Evolutionary conservation across 2,329 filamentous ascomycete species (phyloP), one percentile per base, ranked within the genome.

Genomic region (Xylaria hypoxylon): DNA sequence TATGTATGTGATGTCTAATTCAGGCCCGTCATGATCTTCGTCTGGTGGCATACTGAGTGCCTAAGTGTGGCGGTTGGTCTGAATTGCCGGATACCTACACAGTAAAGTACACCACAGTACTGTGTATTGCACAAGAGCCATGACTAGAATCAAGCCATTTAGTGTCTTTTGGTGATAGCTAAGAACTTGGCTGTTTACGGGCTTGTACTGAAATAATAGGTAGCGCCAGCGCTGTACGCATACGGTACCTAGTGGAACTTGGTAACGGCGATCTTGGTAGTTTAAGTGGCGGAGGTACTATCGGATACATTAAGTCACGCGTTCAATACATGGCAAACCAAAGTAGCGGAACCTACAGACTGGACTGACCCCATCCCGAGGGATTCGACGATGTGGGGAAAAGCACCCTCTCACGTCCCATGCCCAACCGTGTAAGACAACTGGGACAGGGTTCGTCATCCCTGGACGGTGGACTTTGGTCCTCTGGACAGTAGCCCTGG

Each of bases 331-430:
- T 17, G 5, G 60, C 40, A 35, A 48, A 13, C 40, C 53, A 35
- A 64, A 48, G 61, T 67, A 61, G 45, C 51, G 57, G 38, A 38
- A 67, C 52, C 19, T 59, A 47, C 11, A 15, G 15, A 17, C 13
- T 33, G 15, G 40, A 24, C 50, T n/a, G 4, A 35, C 51, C 38
- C 57, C 51, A 35, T 50, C 56, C 61, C 57, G 58, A 59, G 51
- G 62, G 65, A 65, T 65, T 68, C 62, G 35, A 64, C 57, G 38
- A 64, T 61, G 60, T 60, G 53, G 56, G 59, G 63, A 35, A 48
- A 28, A 17, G 10, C 31, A 24, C n/a, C 22, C 8, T 13, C 52
- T 40, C 31, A 22, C 2, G 24, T 17, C 33, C 51, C 52, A 62
- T 35, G 40, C 22, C 24, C 45, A 40, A n/a, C 19, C 31, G 42